Percentiles rank a stretch among this genome's conserved stretches.
These are phyloP conservation scores for Thamnidium elegans DNA, from an alignment of 192 early-diverging fungal species.

Conservation along the genomic window DNA sequence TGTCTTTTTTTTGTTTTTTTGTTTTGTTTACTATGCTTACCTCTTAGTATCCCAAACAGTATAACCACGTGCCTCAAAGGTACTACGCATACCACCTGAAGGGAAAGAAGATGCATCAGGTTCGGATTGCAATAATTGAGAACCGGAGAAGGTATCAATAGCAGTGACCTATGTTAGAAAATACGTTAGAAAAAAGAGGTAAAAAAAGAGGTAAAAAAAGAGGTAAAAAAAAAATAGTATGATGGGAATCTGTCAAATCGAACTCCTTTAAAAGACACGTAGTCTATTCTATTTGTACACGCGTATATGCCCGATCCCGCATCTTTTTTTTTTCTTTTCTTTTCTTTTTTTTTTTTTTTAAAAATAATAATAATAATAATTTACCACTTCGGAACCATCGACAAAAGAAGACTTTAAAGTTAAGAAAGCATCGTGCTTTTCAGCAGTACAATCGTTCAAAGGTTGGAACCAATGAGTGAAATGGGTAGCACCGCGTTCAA, in stretches of 20 bases:
- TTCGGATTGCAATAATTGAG: slow-evolving; percentile 96
- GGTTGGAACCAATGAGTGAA: slow-evolving; percentile 99
- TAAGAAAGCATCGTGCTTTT: slow-evolving; percentile 99
- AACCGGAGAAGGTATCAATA: slow-evolving; percentile 95
- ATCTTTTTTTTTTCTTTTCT: not conserved
- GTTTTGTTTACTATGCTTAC: slow-evolving; percentile 4
- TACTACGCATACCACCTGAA: slow-evolving; percentile 94
- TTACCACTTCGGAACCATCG: slow-evolving; percentile 80
- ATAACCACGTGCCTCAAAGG: slow-evolving; percentile 99
- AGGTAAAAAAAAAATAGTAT: slow-evolving; percentile 9
- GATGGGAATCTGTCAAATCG: slow-evolving; percentile 7
- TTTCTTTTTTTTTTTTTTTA: not conserved
- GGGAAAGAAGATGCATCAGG: slow-evolving; percentile 99
- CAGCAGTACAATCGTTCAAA: slow-evolving; percentile 95
- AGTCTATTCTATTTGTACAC: not conserved
- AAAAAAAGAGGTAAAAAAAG: not conserved
- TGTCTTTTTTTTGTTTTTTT: not conserved
- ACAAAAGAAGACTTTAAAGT: slow-evolving; percentile 79
- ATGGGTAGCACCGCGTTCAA: slow-evolving; percentile 96
- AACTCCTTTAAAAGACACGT: not conserved
- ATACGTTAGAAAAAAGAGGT: slow-evolving; percentile 15
- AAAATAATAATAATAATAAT: not conserved
- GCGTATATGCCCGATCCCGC: too few relatives aligned
- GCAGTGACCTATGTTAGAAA: slow-evolving; percentile 52
- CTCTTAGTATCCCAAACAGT: slow-evolving; percentile 96